Evolutionary conservation across 306 rosid species (phyloP).

Genomic region (Calophaca sinica): DNA sequence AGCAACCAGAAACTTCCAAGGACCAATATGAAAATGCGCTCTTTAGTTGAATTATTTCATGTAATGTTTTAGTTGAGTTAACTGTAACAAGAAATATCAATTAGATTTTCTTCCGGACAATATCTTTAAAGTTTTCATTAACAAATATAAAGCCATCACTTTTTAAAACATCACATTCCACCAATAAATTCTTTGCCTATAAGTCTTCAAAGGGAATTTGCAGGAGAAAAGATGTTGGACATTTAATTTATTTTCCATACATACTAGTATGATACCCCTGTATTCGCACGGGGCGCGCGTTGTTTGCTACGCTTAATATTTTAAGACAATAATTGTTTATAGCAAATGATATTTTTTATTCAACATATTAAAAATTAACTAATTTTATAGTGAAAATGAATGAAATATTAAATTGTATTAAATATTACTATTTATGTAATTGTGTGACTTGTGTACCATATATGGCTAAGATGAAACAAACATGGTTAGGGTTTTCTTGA

Average conservation of each 20-base stretch:
- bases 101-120: conserved; percentile 22
- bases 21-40: conserved; percentile 2
- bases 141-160: conserved; percentile 26
- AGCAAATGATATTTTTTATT: too few relatives aligned
- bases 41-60: neutral
- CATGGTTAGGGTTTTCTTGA: too few relatives aligned
- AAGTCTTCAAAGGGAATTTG: conserved; percentile 34
- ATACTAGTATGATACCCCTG: too few relatives aligned
- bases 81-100: neutral
- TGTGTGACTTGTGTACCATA: too few relatives aligned
- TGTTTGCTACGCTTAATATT: too few relatives aligned
- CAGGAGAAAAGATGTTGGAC: conserved; percentile 6
- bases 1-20: neutral
- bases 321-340: too few relatives aligned
- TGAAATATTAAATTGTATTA: too few relatives aligned
- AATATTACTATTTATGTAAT: too few relatives aligned
- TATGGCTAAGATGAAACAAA: too few relatives aligned
- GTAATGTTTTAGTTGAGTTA: conserved; percentile 3
- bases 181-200: conserved; percentile 38
- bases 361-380: too few relatives aligned
- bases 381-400: too few relatives aligned
- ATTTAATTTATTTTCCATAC: conserved; percentile 18
- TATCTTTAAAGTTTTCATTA: conserved; percentile 25
- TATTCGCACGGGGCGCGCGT: too few relatives aligned
- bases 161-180: conserved; percentile 12